Conservation (phyloP, 2,329 filamentous ascomycete genomes). For the Fonsecaea pugnacius region DNA sequence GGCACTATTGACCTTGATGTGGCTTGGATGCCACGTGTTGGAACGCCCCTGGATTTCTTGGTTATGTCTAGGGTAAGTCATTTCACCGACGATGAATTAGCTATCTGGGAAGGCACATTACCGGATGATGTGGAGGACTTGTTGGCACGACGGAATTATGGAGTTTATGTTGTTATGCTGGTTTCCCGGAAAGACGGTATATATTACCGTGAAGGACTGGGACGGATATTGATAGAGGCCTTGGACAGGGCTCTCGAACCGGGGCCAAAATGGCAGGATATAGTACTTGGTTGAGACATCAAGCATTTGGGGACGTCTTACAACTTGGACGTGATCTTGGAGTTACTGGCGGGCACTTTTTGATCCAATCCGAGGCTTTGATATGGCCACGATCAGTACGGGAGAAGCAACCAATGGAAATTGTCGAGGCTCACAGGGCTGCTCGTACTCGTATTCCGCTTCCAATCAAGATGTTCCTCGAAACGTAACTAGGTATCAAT, state of each 20-base stretch:
- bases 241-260: slow-evolving; percentile 32
- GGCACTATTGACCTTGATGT: slow-evolving; percentile 37
- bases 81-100: slow-evolving; percentile 37
- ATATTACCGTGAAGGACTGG: slow-evolving; percentile 36
- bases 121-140: slow-evolving; percentile 35
- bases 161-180: slow-evolving; percentile 37
- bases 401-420: not conserved
- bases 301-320: not conserved
- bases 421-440: not conserved
- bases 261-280: slow-evolving; percentile 36
- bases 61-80: slow-evolving; percentile 35
- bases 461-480: not conserved
- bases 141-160: slow-evolving; percentile 30
- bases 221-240: slow-evolving; percentile 33
- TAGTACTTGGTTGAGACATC: slow-evolving; percentile 32
- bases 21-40: slow-evolving; percentile 28
- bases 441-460: slow-evolving; percentile 18
- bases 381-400: not conserved
- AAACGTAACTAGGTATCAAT: slow-evolving; percentile 1
- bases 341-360: not conserved
- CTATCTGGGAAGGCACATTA: slow-evolving; percentile 33
- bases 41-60: slow-evolving; percentile 34
- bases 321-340: not conserved
- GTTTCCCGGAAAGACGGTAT: slow-evolving; percentile 33
- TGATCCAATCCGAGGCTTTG: not conserved